Evolutionary conservation across 371 early-diverging fungal genomes (phyloP), one percentile per base, ranked within the genome.

Genomic region (Rhizopus arrhizus): DNA sequence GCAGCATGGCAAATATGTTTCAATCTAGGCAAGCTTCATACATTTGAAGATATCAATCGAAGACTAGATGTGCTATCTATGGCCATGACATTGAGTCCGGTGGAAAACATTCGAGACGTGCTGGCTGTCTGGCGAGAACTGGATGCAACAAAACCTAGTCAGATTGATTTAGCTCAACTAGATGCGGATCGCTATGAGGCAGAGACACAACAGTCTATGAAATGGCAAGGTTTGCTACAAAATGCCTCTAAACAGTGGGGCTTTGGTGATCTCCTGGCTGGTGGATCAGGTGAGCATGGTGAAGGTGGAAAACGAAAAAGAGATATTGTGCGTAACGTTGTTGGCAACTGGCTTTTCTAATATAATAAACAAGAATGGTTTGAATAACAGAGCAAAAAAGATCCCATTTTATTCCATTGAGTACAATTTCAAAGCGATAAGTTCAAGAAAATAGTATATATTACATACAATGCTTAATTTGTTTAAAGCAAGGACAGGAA

Each of bases 11-110:
- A 80, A 28, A 75, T 81, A 29, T 87, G 86, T 53, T 75, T 81
- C 38, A 73, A 77, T 36, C 61, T 86, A 8, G 85, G 79, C 22
- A 80, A 78, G 51, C 49, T 77, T 13, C 69, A 81, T 2, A 58
- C 61, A 0, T 85, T 68, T 57, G 54, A 62, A 5, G 81, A 86
- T 40, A 58, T 81, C 9, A 70, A 68, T 32, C 69, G 82, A 57
- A 73, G 81, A 40, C 55, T 85, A 56, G 79, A 80, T 35, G 74
- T 85, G 5, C 66, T 86, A 10, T 87, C 86, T 0, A 85, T 83
- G 74, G 88, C 88, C 4, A 66, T 89, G 58, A 68, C 79, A 3
- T 53, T 85, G 31, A 85, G 88, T 51, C 87, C 90, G 6, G 69
- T 70, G 0, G 81, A 89, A 22, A 76, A 85, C 49, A 67, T 85